phyloP scores from a whole-genome alignment of 768 basidiomycete genomes.

The Mycena indigotica region DNA sequence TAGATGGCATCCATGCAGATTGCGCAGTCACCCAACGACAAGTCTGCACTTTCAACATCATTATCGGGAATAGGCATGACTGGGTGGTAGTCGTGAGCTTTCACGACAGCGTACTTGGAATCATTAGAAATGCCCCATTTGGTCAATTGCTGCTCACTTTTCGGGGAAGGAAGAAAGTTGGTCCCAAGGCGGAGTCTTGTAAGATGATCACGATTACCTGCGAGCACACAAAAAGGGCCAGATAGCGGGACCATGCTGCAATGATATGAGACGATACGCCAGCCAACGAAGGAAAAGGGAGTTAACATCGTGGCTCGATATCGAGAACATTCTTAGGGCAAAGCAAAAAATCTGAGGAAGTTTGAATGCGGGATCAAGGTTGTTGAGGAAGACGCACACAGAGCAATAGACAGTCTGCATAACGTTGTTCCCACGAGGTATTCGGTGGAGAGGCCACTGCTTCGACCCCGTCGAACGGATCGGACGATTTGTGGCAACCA shows the following conservation, averaged over 20 bases:
- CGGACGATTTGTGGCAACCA: slow-evolving; percentile 88
- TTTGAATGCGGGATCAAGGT: not conserved
- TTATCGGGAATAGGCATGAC: slow-evolving; percentile 59
- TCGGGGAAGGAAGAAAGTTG: slow-evolving; percentile 81
- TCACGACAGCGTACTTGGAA: slow-evolving; percentile 56
- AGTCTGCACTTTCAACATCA: slow-evolving; percentile 71
- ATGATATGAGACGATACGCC: slow-evolving; percentile 1
- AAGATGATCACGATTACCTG: slow-evolving; percentile 66
- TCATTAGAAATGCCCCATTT: too few relatives aligned
- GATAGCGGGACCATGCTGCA: slow-evolving; percentile 64
- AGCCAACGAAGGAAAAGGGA: not conserved
- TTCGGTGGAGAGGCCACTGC: slow-evolving; percentile 64
- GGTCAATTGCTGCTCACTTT: too few relatives aligned
- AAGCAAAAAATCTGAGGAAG: slow-evolving; percentile 70
- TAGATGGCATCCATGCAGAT: slow-evolving; percentile 92
- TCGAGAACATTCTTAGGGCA: slow-evolving; percentile 89
- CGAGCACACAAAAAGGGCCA: slow-evolving; percentile 60
- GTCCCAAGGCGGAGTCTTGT: slow-evolving; percentile 71
- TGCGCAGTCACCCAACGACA: slow-evolving; percentile 82
- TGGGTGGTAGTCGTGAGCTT: slow-evolving; percentile 86
- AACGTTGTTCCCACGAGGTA: slow-evolving; percentile 79
- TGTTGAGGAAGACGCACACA: slow-evolving; percentile 58
- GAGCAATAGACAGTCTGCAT: slow-evolving; percentile 66
- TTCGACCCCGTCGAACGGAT: slow-evolving; percentile 68
- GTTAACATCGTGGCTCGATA: slow-evolving; percentile 70